phyloP scores from a whole-genome alignment of 129 eudicot species.

The Gnaphalium uliginosum region DNA sequence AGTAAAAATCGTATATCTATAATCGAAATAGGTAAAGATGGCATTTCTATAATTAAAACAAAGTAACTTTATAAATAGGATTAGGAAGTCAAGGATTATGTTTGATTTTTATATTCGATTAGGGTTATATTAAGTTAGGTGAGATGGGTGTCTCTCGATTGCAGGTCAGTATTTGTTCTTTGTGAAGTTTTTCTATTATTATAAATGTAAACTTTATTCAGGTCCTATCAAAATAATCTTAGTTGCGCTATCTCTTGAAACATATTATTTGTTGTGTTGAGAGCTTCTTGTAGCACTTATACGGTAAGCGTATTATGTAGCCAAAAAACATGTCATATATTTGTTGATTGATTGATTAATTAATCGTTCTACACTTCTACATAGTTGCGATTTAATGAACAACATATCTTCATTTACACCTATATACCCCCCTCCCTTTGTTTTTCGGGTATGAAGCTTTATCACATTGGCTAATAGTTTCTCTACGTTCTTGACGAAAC shows the following conservation, averaged over 20 bases:
- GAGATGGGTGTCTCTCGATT: neutral
- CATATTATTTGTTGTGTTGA: neutral
- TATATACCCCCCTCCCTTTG: neutral
- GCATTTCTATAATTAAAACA: neutral
- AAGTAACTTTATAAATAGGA: slow-evolving; percentile 5
- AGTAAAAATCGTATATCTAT: neutral
- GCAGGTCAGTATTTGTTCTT: neutral
- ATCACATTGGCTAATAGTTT: neutral
- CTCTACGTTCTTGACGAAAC: slow-evolving; percentile 6
- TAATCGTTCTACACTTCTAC: neutral
- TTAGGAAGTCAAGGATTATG: slow-evolving; percentile 6
- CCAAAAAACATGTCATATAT: neutral
- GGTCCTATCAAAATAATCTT: neutral
- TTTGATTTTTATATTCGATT: neutral
- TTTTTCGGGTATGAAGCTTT: neutral
- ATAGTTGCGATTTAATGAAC: neutral
- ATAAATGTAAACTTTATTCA: neutral
- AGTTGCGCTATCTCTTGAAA: neutral
- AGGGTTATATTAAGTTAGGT: slow-evolving; percentile 1
- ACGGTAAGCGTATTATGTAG: neutral
- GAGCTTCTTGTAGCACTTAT: neutral
- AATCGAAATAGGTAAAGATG: neutral
- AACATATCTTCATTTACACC: neutral
- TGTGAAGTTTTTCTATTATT: neutral
- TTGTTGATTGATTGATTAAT: slow-evolving; percentile 2